Percentiles rank a stretch among this genome's conserved stretches.
phyloP scores from a whole-genome alignment of 2,329 filamentous ascomycete genomes.

The Cordyceps fumosorosea region DNA sequence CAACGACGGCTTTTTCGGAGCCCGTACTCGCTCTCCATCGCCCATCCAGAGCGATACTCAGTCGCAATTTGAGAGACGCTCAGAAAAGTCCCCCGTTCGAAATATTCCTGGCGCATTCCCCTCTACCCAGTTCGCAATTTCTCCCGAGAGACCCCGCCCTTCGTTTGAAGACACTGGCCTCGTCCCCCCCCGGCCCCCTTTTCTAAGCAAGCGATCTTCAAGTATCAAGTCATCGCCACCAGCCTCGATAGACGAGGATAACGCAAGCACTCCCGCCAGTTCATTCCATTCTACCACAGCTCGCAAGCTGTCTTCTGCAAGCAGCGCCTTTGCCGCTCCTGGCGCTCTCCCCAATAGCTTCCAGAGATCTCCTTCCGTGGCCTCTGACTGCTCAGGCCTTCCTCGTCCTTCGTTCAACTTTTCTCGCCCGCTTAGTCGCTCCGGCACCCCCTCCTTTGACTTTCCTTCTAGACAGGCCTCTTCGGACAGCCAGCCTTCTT shows the following conservation, averaged over 20 bases:
- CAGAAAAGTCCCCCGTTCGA: constrained; percentile 24
- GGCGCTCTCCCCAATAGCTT: constrained; percentile 56
- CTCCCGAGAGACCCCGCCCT: constrained; percentile 38
- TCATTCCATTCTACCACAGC: constrained; percentile 57
- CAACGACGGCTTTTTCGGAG: constrained; percentile 40
- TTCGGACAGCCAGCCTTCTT: constrained; percentile 60
- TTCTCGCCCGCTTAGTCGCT: constrained; percentile 78
- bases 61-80: constrained; percentile 22
- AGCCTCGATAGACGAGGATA: constrained; percentile 66
- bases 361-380: constrained; percentile 74
- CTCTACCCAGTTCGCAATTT: constrained; percentile 28
- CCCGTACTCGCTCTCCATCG: constrained; percentile 52
- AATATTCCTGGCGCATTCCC: constrained; percentile 29
- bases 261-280: constrained; percentile 43
- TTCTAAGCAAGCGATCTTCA: constrained; percentile 47
- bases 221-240: constrained; percentile 52
- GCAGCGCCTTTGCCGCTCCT: constrained; percentile 38
- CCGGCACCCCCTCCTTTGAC: constrained; percentile 54
- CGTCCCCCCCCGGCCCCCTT: constrained; percentile 39
- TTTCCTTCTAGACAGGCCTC: constrained; percentile 55
- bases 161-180: constrained; percentile 47
- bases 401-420: constrained; percentile 84
- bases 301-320: constrained; percentile 74
- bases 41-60: constrained; percentile 38
- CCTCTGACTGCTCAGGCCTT: constrained; percentile 70